These are phyloP conservation scores for Cordyceps farinosa DNA, from an alignment of 2,329 filamentous ascomycete genomes.

Conservation along the genomic window DNA sequence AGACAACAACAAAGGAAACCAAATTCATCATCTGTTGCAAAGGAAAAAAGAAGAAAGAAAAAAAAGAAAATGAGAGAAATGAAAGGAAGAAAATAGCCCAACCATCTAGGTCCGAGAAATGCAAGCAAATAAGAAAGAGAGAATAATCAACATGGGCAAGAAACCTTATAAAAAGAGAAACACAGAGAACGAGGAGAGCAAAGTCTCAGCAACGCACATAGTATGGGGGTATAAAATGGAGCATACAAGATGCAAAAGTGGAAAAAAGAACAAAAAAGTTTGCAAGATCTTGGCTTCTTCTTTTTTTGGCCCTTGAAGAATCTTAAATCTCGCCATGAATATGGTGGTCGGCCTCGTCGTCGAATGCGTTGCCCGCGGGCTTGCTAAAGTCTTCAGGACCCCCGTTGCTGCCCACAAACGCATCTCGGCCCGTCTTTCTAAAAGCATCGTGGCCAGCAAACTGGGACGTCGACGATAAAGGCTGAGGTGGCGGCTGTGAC, in stretches of 20 bases:
- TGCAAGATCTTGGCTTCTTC: neutral
- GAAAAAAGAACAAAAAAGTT: neutral
- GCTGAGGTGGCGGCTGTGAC: no score
- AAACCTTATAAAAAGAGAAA: neutral
- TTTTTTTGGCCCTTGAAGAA: neutral
- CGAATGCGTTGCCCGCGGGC: constrained; percentile 2
- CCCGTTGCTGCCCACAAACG: constrained; percentile 17
- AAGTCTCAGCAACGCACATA: neutral
- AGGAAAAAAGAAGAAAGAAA: no score
- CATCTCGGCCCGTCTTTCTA: constrained; percentile 17
- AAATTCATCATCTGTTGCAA: no score
- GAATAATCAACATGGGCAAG: neutral
- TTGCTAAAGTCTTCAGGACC: neutral
- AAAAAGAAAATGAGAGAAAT: neutral
- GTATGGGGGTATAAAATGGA: constrained; percentile 3
- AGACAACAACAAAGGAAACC: no score
- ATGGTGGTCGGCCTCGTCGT: constrained; percentile 24
- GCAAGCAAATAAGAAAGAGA: neutral
- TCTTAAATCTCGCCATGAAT: constrained; percentile 36
- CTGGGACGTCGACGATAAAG: neutral
- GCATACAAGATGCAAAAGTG: neutral
- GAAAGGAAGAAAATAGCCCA: neutral
- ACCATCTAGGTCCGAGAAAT: neutral
- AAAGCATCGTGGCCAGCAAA: constrained; percentile 11
- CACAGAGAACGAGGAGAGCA: neutral